Percentiles rank a stretch among this genome's conserved stretches.
These are phyloP conservation scores for Magnaporthales sp. DNA, from an alignment of 2,329 filamentous ascomycete genomes.

Conservation along the genomic window DNA sequence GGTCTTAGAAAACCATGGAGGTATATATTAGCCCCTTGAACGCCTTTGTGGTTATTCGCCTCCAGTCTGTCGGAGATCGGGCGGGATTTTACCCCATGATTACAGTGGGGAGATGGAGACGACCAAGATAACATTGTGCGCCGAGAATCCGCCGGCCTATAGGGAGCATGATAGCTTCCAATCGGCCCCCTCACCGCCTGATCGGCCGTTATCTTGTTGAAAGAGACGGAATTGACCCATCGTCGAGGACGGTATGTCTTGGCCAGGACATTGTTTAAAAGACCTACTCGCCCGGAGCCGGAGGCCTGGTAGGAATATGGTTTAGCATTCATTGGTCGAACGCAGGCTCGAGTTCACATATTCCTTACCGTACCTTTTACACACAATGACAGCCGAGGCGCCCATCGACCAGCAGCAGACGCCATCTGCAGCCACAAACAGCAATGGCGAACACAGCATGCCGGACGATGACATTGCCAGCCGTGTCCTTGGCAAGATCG, in stretches of 20 bases:
- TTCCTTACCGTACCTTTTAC: background rate
- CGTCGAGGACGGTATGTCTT: background rate
- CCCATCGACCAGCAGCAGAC: background rate
- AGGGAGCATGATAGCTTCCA: background rate
- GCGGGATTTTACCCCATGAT: background rate
- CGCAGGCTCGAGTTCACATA: background rate
- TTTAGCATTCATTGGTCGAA: background rate
- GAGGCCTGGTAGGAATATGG: no score
- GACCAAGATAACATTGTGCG: background rate
- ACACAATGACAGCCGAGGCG: background rate
- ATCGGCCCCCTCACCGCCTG: background rate
- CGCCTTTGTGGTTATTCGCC: background rate
- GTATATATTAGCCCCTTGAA: background rate
- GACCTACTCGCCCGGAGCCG: background rate
- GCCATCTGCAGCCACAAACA: background rate
- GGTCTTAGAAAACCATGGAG: no score
- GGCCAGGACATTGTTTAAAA: background rate
- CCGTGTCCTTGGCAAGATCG: conserved; percentile 45
- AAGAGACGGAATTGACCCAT: background rate
- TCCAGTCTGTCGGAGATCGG: background rate
- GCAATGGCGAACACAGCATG: background rate
- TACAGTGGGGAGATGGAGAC: background rate
- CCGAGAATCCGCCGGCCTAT: background rate
- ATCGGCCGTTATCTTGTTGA: background rate
- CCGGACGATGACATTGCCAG: conserved; percentile 13